These are phyloP conservation scores for Aspergillus pseudonomiae DNA, from an alignment of 2,329 filamentous ascomycete genomes.

Conservation along the genomic window DNA sequence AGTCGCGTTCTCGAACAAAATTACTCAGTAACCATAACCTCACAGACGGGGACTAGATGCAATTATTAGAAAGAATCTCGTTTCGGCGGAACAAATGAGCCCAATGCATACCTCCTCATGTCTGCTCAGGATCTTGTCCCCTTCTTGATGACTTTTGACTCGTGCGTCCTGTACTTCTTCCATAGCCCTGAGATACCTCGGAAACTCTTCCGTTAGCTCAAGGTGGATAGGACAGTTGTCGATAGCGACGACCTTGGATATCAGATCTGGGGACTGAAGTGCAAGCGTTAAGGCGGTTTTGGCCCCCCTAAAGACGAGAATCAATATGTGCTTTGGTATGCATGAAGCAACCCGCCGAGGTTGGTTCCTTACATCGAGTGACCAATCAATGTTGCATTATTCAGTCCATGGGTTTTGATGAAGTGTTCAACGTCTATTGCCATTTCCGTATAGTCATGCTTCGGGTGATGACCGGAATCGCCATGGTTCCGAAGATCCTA, in stretches of 20 bases:
- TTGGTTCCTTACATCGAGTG: constrained; percentile 11
- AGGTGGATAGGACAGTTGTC: constrained; percentile 27
- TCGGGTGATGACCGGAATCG: constrained; percentile 70
- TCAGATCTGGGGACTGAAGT: constrained; percentile 21
- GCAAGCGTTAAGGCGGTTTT: constrained; percentile 28
- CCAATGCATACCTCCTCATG: constrained; percentile 1
- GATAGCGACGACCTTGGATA: constrained; percentile 26
- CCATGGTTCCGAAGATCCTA: constrained; percentile 91
- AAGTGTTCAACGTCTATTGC: constrained; percentile 28
- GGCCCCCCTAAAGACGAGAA: constrained; percentile 1
- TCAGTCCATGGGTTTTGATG: constrained; percentile 20
- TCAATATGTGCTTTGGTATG: not conserved
- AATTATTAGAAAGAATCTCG: not conserved
- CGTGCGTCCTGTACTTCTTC: constrained; percentile 1
- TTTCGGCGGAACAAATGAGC: not conserved
- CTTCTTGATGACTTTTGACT: constrained; percentile 7
- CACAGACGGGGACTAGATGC: not conserved
- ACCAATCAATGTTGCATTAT: constrained; percentile 10
- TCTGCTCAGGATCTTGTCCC: constrained; percentile 3
- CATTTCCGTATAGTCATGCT: constrained; percentile 27
- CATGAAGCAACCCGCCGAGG: not conserved
- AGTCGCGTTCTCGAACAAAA: constrained; percentile 2
- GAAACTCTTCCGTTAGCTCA: constrained; percentile 22
- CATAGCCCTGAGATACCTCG: constrained; percentile 57
- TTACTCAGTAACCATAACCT: constrained; percentile 14